phyloP scores from a whole-genome alignment of 163 green algal genomes.

The Scenedesmus sp. region DNA sequence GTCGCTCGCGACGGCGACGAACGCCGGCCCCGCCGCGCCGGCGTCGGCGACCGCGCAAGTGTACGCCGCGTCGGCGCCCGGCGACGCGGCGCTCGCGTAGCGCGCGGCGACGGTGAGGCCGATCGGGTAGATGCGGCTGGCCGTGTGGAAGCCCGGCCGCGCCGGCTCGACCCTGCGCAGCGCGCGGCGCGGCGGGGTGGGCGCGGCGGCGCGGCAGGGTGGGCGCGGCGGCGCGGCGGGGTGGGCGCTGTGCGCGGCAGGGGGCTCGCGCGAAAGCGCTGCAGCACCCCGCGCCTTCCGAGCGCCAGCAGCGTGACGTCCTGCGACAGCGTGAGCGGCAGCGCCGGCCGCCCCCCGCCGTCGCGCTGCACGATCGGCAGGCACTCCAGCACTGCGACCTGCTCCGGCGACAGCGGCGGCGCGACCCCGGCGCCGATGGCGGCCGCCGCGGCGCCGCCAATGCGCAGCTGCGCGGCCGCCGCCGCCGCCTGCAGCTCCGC shows the following conservation, averaged over 20 bases:
- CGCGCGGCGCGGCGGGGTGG: not conserved
- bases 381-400: conserved; percentile 1
- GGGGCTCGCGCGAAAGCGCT: not conserved
- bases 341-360: not conserved
- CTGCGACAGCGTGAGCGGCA: conserved; percentile 14
- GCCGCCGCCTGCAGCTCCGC: too few species aligned
- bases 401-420: not conserved
- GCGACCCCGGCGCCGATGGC: too few species aligned
- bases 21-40: conserved; percentile 5
- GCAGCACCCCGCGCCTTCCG: conserved; percentile 17
- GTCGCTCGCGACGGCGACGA: conserved; percentile 23
- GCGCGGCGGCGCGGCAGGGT: not conserved
- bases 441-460: too few species aligned
- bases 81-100: conserved; percentile 9
- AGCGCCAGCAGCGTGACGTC: conserved; percentile 11
- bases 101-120: not conserved
- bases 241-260: not conserved
- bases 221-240: not conserved
- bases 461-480: too few species aligned
- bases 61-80: not conserved
- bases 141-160: conserved; percentile 18
- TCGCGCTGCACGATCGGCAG: conserved; percentile 9
- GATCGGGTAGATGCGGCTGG: conserved; percentile 11
- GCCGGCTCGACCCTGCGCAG: conserved; percentile 2
- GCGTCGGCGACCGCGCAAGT: conserved; percentile 17